phyloP scores from a whole-genome alignment of 1,284 basidiomycete genomes.

The Rhodotorula sp. region DNA sequence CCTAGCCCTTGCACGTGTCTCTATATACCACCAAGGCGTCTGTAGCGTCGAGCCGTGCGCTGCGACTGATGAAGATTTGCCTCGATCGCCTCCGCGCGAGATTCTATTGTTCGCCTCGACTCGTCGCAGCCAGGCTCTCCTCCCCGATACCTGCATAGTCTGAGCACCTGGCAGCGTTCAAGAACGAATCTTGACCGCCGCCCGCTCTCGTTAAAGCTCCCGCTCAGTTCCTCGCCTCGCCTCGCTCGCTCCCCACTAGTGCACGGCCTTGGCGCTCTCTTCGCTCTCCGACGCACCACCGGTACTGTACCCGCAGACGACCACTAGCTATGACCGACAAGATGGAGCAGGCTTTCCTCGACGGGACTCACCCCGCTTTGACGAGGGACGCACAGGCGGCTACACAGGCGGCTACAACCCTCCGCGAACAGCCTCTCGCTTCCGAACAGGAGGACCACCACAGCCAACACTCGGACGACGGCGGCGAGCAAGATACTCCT shows the following conservation, averaged over 20 bases:
- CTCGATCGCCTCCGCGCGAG: no score
- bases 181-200: no score
- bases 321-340: slow-evolving; percentile 3
- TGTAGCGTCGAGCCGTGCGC: no score
- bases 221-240: not conserved
- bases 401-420: slow-evolving; percentile 10
- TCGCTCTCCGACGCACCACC: not conserved
- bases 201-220: not conserved
- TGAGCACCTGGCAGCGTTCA: no score
- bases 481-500: not conserved
- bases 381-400: slow-evolving; percentile 22
- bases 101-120: no score
- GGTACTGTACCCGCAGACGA: no score
- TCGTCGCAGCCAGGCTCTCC: no score
- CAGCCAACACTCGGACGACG: not conserved
- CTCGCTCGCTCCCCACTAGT: not conserved
- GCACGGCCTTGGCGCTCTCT: not conserved
- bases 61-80: no score
- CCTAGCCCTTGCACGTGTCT: no score
- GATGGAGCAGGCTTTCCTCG: slow-evolving; percentile 34
- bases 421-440: slow-evolving; percentile 17
- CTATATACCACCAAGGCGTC: no score
- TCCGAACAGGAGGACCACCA: not conserved
- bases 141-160: no score
- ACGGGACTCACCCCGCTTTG: slow-evolving; percentile 41